A percentile compares a stretch with the other conserved stretches of the same genome.
Conservation (phyloP, 257 asterid genomes). For the Asclepias syriaca region DNA sequence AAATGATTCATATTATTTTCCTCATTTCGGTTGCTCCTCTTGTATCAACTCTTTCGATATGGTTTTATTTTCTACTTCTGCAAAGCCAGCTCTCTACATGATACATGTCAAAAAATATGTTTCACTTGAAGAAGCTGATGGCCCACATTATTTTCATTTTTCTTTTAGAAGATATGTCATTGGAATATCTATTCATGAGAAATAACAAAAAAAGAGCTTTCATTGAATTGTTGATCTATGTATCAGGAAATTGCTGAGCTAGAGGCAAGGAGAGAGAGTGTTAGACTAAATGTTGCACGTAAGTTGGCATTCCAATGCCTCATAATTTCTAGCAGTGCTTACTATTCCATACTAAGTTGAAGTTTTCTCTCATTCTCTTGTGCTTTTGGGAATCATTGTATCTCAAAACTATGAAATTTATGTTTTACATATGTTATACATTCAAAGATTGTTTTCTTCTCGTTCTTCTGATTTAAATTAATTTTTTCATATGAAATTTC, state of each 20-base stretch:
- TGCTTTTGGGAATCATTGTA: too few species aligned
- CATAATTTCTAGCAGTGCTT: background rate
- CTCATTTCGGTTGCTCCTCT: background rate
- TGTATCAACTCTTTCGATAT: background rate
- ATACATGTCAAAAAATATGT: background rate
- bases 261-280: constrained; percentile 85
- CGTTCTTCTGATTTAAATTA: background rate
- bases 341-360: background rate
- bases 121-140: background rate
- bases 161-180: background rate
- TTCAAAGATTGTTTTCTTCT: background rate
- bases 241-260: constrained; percentile 84
- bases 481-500: constrained; percentile 2
- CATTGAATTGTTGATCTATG: background rate
- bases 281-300: constrained; percentile 81
- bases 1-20: background rate
- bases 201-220: background rate
- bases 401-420: background rate
- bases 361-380: background rate
- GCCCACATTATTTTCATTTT: background rate
- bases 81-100: background rate
- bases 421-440: background rate
- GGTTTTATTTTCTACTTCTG: background rate
- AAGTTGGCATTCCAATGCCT: constrained; percentile 29
- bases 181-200: background rate